Evolutionary conservation across 163 green algal genomes (phyloP), one percentile per base, ranked within the genome.

Genomic region (Scenedesmus sp.): DNA sequence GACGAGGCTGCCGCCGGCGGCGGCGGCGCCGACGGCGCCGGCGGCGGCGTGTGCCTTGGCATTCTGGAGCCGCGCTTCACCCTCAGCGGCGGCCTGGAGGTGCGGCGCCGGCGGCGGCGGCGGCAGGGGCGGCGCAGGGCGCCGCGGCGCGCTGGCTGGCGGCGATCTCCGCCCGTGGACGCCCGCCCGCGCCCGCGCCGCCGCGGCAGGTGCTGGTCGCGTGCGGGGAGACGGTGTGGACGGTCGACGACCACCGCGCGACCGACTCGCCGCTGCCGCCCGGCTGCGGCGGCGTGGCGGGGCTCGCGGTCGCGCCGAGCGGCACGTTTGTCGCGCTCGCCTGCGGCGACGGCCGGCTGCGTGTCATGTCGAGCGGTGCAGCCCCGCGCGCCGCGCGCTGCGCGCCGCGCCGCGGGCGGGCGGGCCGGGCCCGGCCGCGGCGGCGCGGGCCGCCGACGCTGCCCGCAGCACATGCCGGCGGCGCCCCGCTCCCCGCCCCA

Each of bases 281-380:
- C 22, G 83, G 87, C 10, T 80, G 63, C 75, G 33, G 60, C 85
- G 31, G 53, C 73, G 28, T 47, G 50, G 51, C 60, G 14, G n/a
- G 66, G 1, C 86, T 97, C 58, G 80, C 87, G 1, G 78, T 93
- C 2, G 91, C 91, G 15, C 92, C 93, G 2, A 89, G 91, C 67
- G 93, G 93, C 14, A 75, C 85, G 13, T 92, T 96, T 63, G 75
- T 98, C 45, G 94, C 92, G 3, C 64, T 73, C 2, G 92, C 91
- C 67, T 92, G 85, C 0, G 54, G 70, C 9, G 87, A 93, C 7
- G 86, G 86, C 20, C 80, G 79, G 54, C 86, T 96, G 33, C 45
- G 85, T 9, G 83, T 93, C 2, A 77, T 91, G 51, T 77, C 80
- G 0, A 66, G 87, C 60, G 90, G 89, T 92, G n/a, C n/a, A n/a